Conservation (phyloP, 169 alveolate genomes). For the Eimeria maxima region DNA sequence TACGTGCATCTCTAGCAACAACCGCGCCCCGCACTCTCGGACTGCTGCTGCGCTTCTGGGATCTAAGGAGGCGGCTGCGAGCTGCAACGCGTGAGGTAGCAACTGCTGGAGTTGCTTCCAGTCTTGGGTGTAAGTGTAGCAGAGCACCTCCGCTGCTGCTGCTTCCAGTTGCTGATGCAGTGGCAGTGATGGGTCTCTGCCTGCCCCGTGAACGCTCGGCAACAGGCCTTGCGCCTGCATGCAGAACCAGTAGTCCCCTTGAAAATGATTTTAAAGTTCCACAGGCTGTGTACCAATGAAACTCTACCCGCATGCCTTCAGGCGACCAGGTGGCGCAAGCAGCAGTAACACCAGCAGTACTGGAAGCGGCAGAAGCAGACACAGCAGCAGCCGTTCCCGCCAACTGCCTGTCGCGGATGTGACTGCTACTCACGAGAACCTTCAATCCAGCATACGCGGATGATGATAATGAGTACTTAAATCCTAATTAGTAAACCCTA, state of each 20-base stretch:
- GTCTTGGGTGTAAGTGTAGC: slow-evolving; percentile 57
- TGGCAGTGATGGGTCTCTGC: slow-evolving; percentile 50
- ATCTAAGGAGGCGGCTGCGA: slow-evolving; percentile 60
- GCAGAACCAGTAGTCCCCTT: not conserved
- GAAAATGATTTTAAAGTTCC: too few relatives aligned
- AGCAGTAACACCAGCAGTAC: not conserved
- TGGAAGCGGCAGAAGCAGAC: not conserved
- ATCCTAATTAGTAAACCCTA: not conserved
- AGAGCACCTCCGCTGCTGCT: slow-evolving; percentile 68
- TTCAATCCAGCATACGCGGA: not conserved
- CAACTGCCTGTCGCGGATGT: not conserved
- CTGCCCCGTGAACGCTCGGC: slow-evolving; percentile 60
- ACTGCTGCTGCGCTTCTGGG: slow-evolving; percentile 72
- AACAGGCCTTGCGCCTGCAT: slow-evolving; percentile 44
- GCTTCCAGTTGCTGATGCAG: slow-evolving; percentile 71
- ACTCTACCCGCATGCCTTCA: not conserved
- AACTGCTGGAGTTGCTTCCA: slow-evolving; percentile 63
- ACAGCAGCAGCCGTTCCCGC: not conserved
- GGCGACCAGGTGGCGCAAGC: not conserved
- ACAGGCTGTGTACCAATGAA: not conserved
- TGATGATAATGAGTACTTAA: not conserved
- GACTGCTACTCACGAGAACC: not conserved
- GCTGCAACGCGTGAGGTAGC: slow-evolving; percentile 65
- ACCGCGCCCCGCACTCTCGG: slow-evolving; percentile 72
- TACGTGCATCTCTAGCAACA: slow-evolving; percentile 41